Conservation (phyloP, 2,329 filamentous ascomycete genomes). For the Aphanocladium album region DNA sequence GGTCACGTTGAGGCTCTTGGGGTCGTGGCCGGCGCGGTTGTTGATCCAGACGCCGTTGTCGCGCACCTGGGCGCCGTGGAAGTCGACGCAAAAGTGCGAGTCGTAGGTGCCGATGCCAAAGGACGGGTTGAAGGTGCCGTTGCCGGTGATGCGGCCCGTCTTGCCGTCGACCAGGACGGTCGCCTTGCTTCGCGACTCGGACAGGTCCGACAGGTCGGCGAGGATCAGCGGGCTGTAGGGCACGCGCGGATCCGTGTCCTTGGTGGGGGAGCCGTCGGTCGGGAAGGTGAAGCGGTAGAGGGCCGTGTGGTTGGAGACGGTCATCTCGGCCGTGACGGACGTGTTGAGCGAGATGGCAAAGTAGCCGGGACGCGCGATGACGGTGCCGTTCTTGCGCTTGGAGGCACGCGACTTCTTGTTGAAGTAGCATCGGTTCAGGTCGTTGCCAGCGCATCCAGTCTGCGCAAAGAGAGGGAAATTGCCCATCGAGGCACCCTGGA, state of each 20-base stretch:
- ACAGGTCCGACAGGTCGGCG: constrained; percentile 54
- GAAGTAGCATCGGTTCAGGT: constrained; percentile 46
- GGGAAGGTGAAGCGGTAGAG: constrained; percentile 58
- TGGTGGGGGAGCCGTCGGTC: constrained; percentile 22
- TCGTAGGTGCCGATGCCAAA: constrained; percentile 56
- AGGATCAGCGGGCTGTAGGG: constrained; percentile 46
- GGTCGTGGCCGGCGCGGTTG: constrained; percentile 41
- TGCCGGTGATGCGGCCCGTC: constrained; percentile 53
- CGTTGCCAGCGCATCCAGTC: constrained; percentile 40
- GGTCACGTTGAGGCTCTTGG: constrained; percentile 33
- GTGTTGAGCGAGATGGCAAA: constrained; percentile 54
- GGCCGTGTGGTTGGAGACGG: constrained; percentile 53
- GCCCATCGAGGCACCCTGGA: constrained; percentile 38
- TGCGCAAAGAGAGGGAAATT: constrained; percentile 50
- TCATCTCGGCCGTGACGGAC: constrained; percentile 58
- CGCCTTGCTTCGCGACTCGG: constrained; percentile 21
- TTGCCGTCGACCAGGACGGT: constrained; percentile 30
- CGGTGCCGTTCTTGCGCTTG: constrained; percentile 43
- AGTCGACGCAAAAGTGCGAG: constrained; percentile 57
- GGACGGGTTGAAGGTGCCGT: constrained; percentile 53
- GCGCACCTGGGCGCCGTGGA: constrained; percentile 45
- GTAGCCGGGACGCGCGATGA: constrained; percentile 56
- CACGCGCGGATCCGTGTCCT: constrained; percentile 12
- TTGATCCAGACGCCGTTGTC: constrained; percentile 56
- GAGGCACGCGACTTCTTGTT: constrained; percentile 42